A percentile compares a stretch with the other conserved stretches of the same genome.
phyloP scores from a whole-genome alignment of 2,329 filamentous ascomycete species.

The Aspergillus sp. region DNA sequence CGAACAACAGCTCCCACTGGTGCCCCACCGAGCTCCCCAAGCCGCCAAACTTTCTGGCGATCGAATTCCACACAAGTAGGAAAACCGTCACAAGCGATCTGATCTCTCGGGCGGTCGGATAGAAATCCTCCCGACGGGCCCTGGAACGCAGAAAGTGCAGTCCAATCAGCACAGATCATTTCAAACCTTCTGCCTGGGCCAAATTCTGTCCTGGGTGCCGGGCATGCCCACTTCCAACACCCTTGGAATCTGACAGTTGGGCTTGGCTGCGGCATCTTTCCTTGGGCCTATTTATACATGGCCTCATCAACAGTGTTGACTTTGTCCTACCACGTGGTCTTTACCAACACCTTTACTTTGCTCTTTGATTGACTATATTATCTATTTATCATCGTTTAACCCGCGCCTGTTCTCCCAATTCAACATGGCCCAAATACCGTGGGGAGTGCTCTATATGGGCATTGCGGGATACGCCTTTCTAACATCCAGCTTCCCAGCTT shows the following conservation, averaged over 20 bases:
- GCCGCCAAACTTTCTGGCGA: too few relatives aligned
- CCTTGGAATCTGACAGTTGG: background rate
- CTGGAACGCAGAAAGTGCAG: background rate
- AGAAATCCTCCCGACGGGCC: background rate
- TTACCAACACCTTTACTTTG: background rate
- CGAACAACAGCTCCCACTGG: background rate
- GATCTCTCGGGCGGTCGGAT: background rate
- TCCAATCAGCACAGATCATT: background rate
- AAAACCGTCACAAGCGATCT: background rate
- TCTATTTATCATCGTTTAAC: background rate
- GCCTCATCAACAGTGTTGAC: background rate
- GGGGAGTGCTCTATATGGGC: slow-evolving; percentile 18
- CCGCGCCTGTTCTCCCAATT: background rate
- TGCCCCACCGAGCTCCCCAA: background rate
- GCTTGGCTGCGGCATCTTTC: too few relatives aligned
- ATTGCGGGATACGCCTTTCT: slow-evolving; percentile 26
- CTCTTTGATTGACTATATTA: background rate
- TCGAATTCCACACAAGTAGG: background rate
- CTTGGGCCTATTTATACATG: background rate
- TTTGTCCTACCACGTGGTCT: background rate
- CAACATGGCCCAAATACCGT: slow-evolving; percentile 10
- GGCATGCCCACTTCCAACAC: background rate
- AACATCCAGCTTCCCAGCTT: slow-evolving; percentile 28
- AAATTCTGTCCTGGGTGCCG: background rate
- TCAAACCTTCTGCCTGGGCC: slow-evolving; percentile 1